phyloP scores from a whole-genome alignment of 495 filamentous ascomycete species.

The Echria macrotheca region DNA sequence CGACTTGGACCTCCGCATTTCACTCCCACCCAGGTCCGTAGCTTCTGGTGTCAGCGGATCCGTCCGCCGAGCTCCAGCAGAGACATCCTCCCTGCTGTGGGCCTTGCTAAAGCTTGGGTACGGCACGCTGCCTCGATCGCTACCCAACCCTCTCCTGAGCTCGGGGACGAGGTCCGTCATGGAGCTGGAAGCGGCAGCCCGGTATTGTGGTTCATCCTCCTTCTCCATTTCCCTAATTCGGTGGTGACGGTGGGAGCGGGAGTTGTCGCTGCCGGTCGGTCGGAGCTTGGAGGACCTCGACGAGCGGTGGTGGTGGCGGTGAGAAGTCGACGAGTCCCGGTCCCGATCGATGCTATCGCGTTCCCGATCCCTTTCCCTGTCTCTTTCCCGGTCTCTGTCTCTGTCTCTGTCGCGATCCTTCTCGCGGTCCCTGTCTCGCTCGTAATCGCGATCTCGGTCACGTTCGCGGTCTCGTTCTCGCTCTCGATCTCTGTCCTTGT shows the following conservation, averaged over 20 bases:
- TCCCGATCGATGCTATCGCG: slow-evolving; percentile 23
- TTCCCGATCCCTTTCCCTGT: slow-evolving; percentile 17
- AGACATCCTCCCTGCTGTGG: slow-evolving; percentile 64
- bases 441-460: slow-evolving; percentile 13
- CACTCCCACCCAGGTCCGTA: slow-evolving; percentile 62
- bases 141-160: slow-evolving; percentile 36
- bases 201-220: slow-evolving; percentile 22
- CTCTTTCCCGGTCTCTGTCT: slow-evolving; percentile 15
- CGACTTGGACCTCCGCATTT: slow-evolving; percentile 39
- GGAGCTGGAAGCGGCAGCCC: slow-evolving; percentile 25
- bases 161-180: slow-evolving; percentile 49
- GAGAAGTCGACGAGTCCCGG: slow-evolving; percentile 18
- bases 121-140: slow-evolving; percentile 55
- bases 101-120: slow-evolving; percentile 87
- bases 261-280: slow-evolving; percentile 34
- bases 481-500: slow-evolving; percentile 21
- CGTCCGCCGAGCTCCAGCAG: slow-evolving; percentile 29
- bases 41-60: slow-evolving; percentile 71
- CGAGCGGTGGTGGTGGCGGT: slow-evolving; percentile 24
- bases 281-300: slow-evolving; percentile 35
- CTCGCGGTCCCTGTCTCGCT: slow-evolving; percentile 17
- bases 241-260: slow-evolving; percentile 35
- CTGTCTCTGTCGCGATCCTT: slow-evolving; percentile 15
- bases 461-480: slow-evolving; percentile 15
- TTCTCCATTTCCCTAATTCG: slow-evolving; percentile 38